Evolutionary conservation across 73 alveolate genomes (phyloP).

Genomic region (Paraurostyla sp.): DNA sequence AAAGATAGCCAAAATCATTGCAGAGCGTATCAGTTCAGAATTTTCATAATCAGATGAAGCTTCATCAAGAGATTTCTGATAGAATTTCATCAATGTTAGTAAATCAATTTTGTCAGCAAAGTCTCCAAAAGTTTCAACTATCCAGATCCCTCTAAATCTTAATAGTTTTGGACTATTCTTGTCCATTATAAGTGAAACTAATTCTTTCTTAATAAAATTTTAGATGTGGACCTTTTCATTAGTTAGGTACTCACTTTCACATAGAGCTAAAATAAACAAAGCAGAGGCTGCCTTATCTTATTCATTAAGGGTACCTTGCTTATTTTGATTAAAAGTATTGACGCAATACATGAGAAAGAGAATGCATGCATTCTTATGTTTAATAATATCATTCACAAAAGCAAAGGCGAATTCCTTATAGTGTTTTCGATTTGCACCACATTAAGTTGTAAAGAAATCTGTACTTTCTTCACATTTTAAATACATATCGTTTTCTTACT

Average conservation of each 20-base stretch:
- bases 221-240: conserved; percentile 1
- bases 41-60: background rate
- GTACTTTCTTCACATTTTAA: background rate
- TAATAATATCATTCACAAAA: conserved; percentile 26
- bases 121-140: background rate
- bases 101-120: conserved; percentile 23
- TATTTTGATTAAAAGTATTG: background rate
- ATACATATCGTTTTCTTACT: background rate
- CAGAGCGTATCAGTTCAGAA: background rate
- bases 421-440: conserved; percentile 11
- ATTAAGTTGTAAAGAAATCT: background rate
- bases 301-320: background rate
- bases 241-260: background rate
- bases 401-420: conserved; percentile 54
- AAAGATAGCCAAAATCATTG: conserved; percentile 41
- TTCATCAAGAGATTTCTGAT: background rate
- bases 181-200: background rate
- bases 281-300: conserved; percentile 31
- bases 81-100: background rate
- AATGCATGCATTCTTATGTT: background rate
- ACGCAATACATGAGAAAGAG: conserved; percentile 11
- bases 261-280: conserved; percentile 4
- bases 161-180: background rate
- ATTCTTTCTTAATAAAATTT: background rate
- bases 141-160: conserved; percentile 57